These are phyloP conservation scores for Aegilops sharonensis DNA, from an alignment of 176 grass and related monocot genomes.

Conservation along the genomic window DNA sequence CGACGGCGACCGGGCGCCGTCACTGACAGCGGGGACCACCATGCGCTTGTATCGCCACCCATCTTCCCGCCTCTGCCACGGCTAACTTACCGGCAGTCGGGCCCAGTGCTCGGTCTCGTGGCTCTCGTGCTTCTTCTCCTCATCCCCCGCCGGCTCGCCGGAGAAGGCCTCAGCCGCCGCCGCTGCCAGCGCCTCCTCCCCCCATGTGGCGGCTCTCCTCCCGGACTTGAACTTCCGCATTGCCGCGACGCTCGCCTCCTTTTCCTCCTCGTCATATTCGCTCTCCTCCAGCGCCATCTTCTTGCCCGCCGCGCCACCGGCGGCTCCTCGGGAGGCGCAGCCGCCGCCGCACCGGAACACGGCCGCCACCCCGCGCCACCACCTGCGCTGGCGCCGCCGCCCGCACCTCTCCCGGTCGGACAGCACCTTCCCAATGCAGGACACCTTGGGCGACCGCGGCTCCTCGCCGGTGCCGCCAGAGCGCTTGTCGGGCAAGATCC, in stretches of 20 bases:
- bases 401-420: slow-evolving; percentile 69
- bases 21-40: slow-evolving; percentile 27
- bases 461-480: slow-evolving; percentile 62
- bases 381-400: slow-evolving; percentile 16
- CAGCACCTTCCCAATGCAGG: slow-evolving; percentile 94
- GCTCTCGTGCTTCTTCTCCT: background rate
- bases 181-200: slow-evolving; percentile 40
- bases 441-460: slow-evolving; percentile 93
- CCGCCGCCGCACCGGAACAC: slow-evolving; percentile 41
- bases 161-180: background rate
- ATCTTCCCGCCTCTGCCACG: slow-evolving; percentile 37
- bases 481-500: slow-evolving; percentile 73
- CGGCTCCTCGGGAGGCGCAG: slow-evolving; percentile 3
- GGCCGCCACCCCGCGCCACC: slow-evolving; percentile 41
- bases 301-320: background rate
- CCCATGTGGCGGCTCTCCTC: slow-evolving; percentile 58
- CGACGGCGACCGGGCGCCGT: background rate
- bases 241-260: slow-evolving; percentile 27
- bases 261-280: background rate
- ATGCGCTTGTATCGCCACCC: background rate
- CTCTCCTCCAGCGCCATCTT: slow-evolving; percentile 24
- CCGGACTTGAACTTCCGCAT: slow-evolving; percentile 70
- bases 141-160: background rate
- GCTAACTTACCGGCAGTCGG: slow-evolving; percentile 41
- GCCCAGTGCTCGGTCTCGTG: slow-evolving; percentile 37